A percentile compares a stretch with the other conserved stretches of the same genome.
phyloP scores from a whole-genome alignment of 345 rosid species.

The Carallia brachiata region DNA sequence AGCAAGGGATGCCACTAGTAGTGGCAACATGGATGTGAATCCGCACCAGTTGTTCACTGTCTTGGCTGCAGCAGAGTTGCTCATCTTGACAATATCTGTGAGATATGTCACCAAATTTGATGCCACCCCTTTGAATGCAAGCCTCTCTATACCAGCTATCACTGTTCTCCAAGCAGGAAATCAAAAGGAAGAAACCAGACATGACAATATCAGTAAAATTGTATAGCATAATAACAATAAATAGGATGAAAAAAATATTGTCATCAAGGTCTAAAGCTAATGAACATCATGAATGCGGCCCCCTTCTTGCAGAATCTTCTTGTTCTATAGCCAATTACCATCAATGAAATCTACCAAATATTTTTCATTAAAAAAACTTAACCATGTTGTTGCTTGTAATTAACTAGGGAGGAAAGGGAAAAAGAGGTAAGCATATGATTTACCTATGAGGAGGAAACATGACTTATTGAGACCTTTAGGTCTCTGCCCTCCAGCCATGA shows the following conservation, averaged over 20 bases:
- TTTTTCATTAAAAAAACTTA: no score
- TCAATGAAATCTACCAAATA: no score
- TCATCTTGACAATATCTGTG: slow-evolving; percentile 76
- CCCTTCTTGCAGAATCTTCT: no score
- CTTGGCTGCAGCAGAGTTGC: slow-evolving; percentile 84
- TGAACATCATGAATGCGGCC: no score
- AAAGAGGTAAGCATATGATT: neutral
- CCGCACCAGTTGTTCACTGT: slow-evolving; percentile 91
- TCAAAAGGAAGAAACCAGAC: neutral
- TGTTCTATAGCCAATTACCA: no score
- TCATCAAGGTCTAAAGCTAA: no score
- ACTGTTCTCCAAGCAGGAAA: slow-evolving; percentile 24
- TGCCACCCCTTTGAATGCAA: slow-evolving; percentile 94
- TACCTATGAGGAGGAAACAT: slow-evolving; percentile 80
- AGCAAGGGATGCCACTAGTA: slow-evolving; percentile 75
- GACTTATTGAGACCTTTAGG: slow-evolving; percentile 52
- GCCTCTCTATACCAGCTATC: slow-evolving; percentile 87
- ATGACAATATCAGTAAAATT: neutral
- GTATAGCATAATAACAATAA: no score
- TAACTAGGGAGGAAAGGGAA: neutral
- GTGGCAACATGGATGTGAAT: slow-evolving; percentile 78
- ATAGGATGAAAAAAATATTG: no score
- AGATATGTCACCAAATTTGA: slow-evolving; percentile 89
- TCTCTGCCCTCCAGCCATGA: slow-evolving; percentile 40
- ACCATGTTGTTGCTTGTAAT: no score